Base-by-base conservation (phyloP, 495 filamentous ascomycete species). In the Haplographium delicatum region DNA sequence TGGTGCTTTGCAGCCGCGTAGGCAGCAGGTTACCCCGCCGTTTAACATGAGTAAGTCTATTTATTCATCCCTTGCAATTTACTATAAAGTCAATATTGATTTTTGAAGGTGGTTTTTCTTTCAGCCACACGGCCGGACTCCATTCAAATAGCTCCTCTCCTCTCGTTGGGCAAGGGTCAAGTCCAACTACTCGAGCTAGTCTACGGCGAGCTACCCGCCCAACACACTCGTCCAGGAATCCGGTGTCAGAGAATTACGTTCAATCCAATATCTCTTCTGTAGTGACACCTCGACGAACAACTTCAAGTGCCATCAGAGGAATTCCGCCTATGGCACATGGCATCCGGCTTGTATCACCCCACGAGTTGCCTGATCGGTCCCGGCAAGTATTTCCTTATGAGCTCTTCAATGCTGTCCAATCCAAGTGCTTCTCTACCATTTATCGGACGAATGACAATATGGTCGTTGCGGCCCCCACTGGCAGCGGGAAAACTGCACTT, bases 331-430 rank as follows among this genome's bases (percentile, higher is more conserved):
- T 70, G 20, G 74, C 78, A 18, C 80, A 85, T 58, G 88, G 86
- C 0, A 85, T 94, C 47, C 71, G 74, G 15, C 79, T 98, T 4
- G 68, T 96, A 23, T 79, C 82, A n/a, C 74, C 84, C 10, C 72
- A 81, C 48, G 71, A 79, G 5, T 67, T 98, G 4, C 89, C 91
- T 3, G 88, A 95, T 61, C 82, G 77, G 20, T 82, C 93, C 53
- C 79, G 84, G 6, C 68, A 79, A 2, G 65, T 96, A 3, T 98
- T 96, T 60, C 75, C 80, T 5, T 95, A 87, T 56, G 80, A 82
- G 1, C 61, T 91, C 0, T 91, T 98, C 69, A 98, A 98, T 53
- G 89, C 86, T 11, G 78, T 96, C 1, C 93, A 98, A 61, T 96
- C 91, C 0, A 90, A 85, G 61, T 93, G 85, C 56, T 97, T 94